These are phyloP conservation scores for Suillus subluteus DNA, from an alignment of 768 basidiomycete species.

Conservation along the genomic window DNA sequence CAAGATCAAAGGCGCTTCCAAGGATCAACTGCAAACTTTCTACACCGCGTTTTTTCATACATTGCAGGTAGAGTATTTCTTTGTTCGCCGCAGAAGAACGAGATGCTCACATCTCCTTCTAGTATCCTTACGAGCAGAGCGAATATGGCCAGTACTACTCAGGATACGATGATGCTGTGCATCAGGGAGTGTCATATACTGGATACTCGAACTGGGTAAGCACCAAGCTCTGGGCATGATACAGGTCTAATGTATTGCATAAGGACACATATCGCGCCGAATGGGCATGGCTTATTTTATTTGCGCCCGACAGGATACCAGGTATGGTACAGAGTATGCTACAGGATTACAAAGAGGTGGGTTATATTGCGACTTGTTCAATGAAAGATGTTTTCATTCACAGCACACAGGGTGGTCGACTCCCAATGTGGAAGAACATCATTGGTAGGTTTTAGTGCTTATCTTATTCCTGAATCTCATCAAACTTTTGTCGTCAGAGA, in stretches of 20 bases:
- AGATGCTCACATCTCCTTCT: constrained; percentile 16
- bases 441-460: constrained; percentile 46
- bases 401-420: constrained; percentile 63
- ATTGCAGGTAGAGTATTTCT: constrained; percentile 47
- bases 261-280: constrained; percentile 80
- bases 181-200: constrained; percentile 71
- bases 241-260: background rate
- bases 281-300: constrained; percentile 79
- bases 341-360: constrained; percentile 71
- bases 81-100: background rate
- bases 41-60: constrained; percentile 70
- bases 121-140: constrained; percentile 80
- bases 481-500: constrained; percentile 44
- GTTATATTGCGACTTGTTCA: constrained; percentile 10
- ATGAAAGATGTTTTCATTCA: background rate
- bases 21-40: constrained; percentile 50
- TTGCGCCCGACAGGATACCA: constrained; percentile 76
- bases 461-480: constrained; percentile 7
- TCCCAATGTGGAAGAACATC: constrained; percentile 92
- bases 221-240: constrained; percentile 2
- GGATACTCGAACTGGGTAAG: constrained; percentile 82
- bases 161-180: constrained; percentile 70
- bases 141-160: constrained; percentile 76
- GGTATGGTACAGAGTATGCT: constrained; percentile 82
- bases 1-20: constrained; percentile 49